Evolutionary conservation across 1,284 basidiomycete genomes (phyloP), one percentile per base, ranked within the genome.

Genomic region (Boletus holoroseus): DNA sequence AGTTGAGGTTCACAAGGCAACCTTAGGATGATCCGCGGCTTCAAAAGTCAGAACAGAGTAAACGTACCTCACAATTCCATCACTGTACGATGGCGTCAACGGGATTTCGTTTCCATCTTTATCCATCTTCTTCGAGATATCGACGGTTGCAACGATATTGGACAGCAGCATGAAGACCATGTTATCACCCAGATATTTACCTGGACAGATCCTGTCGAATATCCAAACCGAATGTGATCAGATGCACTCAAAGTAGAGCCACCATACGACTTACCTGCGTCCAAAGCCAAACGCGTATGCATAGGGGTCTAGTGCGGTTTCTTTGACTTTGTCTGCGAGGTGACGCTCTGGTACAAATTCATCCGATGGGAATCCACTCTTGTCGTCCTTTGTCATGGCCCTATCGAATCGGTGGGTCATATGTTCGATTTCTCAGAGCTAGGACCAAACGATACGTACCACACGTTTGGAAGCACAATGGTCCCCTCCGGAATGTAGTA

Each of bases 381-480:
- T 44, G 26, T 57, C 32, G 15, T 62, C 58, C 22, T 55, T 60
- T 8, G 58, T 31, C 5, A 62, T 55, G 5, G 55, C 57, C 58
- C 58, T 62, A 32, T 36, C 12, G 16, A 38, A 30, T 40, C 1
- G 15, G 26, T 40, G n/a, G 13, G 11, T 24, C 30, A 7, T 26
- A 15, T 12, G 24, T 12, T 22, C 27, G 4, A 11, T 9, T 35
- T 37, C 7, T 18, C 41, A 3, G 41, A 3, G 41, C 18, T 32
- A 24, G 22, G 6, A 11, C 7, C 8, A 18, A 24, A 34, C 15
- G 11, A 38, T 26, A 43, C 57, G 15, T 44, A 69, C 71, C 71
- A 71, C 12, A 71, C 54, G 42, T 72, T 72, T 22, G 67, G 58
- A 26, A 70, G 58, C 12, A 71, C 53, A 53, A 67, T 64, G 1